phyloP scores from a whole-genome alignment of 169 alveolate species.

The Plasmodium inui region DNA sequence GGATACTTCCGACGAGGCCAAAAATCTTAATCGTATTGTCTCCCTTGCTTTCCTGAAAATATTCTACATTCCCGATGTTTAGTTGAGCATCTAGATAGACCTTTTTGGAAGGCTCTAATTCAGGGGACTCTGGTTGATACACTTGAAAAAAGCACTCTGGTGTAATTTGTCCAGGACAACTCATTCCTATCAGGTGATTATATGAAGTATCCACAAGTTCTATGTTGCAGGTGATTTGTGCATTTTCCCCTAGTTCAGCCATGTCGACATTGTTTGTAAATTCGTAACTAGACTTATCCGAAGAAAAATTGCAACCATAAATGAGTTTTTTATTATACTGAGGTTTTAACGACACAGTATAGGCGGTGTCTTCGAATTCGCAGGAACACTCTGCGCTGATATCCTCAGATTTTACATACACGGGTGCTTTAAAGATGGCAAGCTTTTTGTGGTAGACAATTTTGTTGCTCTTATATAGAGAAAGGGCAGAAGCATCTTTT shows the following conservation, averaged over 20 bases:
- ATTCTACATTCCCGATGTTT: conserved; percentile 58
- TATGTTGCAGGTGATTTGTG: conserved; percentile 29
- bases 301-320: conserved; percentile 58
- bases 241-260: background rate
- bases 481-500: background rate
- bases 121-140: conserved; percentile 14
- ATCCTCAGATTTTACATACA: conserved; percentile 10
- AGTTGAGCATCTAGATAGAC: conserved; percentile 54
- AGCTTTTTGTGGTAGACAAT: conserved; percentile 39
- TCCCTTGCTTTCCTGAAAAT: conserved; percentile 25
- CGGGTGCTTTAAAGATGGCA: conserved; percentile 55
- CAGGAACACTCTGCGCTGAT: conserved; percentile 29
- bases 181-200: conserved; percentile 43
- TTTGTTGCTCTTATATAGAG: conserved; percentile 44
- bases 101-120: conserved; percentile 36
- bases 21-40: conserved; percentile 22
- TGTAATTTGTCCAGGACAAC: conserved; percentile 34
- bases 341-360: conserved; percentile 8
- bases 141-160: conserved; percentile 67
- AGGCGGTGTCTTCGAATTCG: background rate
- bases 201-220: background rate
- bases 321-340: conserved; percentile 17
- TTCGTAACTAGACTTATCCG: background rate
- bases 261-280: conserved; percentile 36
- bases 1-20: conserved; percentile 51